Percentiles rank a stretch among this genome's conserved stretches.
Conservation (phyloP, 306 rosid species). For the Pueraria montana region DNA sequence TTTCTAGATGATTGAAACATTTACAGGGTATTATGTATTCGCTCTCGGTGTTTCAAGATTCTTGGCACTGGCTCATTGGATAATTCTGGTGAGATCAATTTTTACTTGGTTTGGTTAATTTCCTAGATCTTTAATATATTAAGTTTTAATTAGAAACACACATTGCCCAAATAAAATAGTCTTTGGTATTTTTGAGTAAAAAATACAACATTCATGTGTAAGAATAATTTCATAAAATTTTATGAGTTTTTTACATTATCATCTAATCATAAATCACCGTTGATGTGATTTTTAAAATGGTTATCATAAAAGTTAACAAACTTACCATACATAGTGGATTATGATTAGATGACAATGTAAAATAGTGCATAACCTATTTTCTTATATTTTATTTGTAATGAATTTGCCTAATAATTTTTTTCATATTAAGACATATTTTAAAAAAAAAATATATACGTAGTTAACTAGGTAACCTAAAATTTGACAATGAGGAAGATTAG, state of each 20-base stretch:
- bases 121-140: not conserved
- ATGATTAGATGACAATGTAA: too few relatives aligned
- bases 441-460: too few relatives aligned
- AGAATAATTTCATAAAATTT: not conserved
- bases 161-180: not conserved
- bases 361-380: too few relatives aligned
- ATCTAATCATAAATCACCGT: too few relatives aligned
- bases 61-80: conserved; percentile 75
- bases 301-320: too few relatives aligned
- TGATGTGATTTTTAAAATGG: too few relatives aligned
- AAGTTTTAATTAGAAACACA: not conserved
- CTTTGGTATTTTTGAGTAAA: not conserved
- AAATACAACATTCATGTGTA: not conserved
- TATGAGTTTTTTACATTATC: too few relatives aligned
- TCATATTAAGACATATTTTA: not conserved
- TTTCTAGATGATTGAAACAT: conserved; percentile 82
- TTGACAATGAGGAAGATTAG: too few relatives aligned
- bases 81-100: conserved; percentile 63
- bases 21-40: conserved; percentile 85
- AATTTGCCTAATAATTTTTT: not conserved
- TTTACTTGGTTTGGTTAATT: not conserved
- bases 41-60: conserved; percentile 88
- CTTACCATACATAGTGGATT: too few relatives aligned
- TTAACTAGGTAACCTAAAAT: too few relatives aligned
- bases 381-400: not conserved